Percentiles rank a stretch among this genome's conserved stretches.
phyloP scores from a whole-genome alignment of 192 early-diverging fungal genomes.

The Coemansia sp. region DNA sequence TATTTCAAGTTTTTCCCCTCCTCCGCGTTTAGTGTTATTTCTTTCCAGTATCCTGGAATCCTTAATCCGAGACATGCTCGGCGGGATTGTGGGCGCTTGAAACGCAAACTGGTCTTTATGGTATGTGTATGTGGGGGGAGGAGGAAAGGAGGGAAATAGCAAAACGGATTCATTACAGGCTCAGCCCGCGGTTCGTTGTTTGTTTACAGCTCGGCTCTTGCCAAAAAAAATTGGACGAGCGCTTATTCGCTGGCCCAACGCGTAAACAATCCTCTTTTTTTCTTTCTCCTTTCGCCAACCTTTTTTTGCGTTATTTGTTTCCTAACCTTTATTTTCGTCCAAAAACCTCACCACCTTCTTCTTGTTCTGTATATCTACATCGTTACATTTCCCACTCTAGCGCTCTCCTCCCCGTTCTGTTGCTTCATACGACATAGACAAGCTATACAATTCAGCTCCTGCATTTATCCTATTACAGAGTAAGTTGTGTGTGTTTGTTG shows the following conservation, averaged over 20 bases:
- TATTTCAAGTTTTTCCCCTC: no score
- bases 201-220: neutral
- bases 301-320: slow-evolving; percentile 3
- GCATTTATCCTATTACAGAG: no score
- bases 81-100: neutral
- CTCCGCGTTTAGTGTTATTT: neutral
- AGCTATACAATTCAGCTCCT: no score
- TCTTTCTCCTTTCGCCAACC: slow-evolving; percentile 4
- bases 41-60: neutral
- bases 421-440: no score
- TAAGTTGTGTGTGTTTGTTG: no score
- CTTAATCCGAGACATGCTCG: no score
- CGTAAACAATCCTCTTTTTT: neutral
- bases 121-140: no score
- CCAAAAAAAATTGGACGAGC: neutral
- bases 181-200: neutral
- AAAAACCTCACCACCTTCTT: neutral
- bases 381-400: neutral
- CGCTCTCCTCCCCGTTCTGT: no score
- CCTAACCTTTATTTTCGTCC: neutral
- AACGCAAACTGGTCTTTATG: no score
- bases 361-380: neutral
- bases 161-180: no score
- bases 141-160: no score
- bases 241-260: neutral